phyloP scores from a whole-genome alignment of 495 filamentous ascomycete species.

The Glutinoglossum americanum region DNA sequence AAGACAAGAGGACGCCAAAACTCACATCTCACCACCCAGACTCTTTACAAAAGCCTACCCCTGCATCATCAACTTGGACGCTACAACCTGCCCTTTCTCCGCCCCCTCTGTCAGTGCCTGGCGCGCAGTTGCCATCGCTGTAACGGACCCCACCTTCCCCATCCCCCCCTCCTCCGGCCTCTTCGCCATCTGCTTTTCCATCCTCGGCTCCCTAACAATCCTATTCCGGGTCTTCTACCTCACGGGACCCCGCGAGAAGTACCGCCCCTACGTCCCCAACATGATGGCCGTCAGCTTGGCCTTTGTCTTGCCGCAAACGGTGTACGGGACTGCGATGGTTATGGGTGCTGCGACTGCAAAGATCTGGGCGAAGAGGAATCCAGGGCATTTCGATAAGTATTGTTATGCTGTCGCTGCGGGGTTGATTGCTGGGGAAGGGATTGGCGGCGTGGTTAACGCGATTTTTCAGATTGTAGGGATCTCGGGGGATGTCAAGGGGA shows the following conservation, averaged over 20 bases:
- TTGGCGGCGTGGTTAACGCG: constrained; percentile 40
- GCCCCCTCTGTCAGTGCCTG: constrained; percentile 43
- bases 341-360: constrained; percentile 35
- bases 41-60: constrained; percentile 43
- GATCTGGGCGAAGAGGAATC: constrained; percentile 34
- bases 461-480: constrained; percentile 30
- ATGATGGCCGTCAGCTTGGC: constrained; percentile 43
- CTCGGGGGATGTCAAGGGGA: constrained; percentile 24
- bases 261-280: constrained; percentile 39
- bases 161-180: constrained; percentile 34
- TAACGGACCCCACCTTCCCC: constrained; percentile 33
- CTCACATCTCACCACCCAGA: neutral
- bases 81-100: constrained; percentile 27
- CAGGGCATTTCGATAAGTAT: constrained; percentile 33
- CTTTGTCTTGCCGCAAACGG: constrained; percentile 35
- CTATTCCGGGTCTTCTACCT: constrained; percentile 36
- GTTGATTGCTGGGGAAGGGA: constrained; percentile 44
- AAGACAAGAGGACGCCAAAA: neutral
- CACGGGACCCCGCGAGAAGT: constrained; percentile 29
- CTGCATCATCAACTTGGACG: constrained; percentile 29
- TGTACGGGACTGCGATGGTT: constrained; percentile 33
- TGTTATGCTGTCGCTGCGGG: constrained; percentile 47
- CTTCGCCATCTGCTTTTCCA: constrained; percentile 32
- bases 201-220: constrained; percentile 24
- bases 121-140: constrained; percentile 40